Evolutionary conservation across 2,329 filamentous ascomycete genomes (phyloP), one percentile per base, ranked within the genome.

Genomic region (Penicillium sp.): DNA sequence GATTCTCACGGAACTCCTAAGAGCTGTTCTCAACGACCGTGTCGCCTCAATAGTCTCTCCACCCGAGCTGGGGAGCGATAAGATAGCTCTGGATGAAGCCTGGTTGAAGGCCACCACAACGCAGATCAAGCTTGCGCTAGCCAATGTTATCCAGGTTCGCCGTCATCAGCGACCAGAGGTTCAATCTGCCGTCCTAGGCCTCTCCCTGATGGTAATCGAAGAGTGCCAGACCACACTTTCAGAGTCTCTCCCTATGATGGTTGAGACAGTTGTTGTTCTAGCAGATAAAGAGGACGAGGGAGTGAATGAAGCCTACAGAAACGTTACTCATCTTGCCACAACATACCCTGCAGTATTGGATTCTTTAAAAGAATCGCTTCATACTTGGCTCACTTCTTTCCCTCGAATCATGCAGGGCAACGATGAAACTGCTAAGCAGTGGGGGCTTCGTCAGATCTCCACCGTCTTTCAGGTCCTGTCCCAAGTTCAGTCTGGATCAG

Each of bases 81-180:
- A 65, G 43, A 55, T 67, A 26, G 68, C 69, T 37, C 72, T 80
- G 18, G 80, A 80, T 50, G 65, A 69, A 34, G 78, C 81, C 34
- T 99, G 94, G 94, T 77, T 96, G 1, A 87, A 85, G 58, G 91
- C 89, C 8, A 96, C 93, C 2, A 79, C 85, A 2, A 81, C 83
- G 1, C 92, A 97, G 70, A 83, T 97, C 53, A 93, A 92, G 69
- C 81, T 94, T 51, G 92, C 92, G 1, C 77, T 99, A 16, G 84
- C 86, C 5, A 89, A 87, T 37, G 82, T 97, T 18, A 79, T 94
- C 60, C 91, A 88, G 65, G 73, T 97, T 32, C 86, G 89, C 16
- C 84, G 79, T 38, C 87, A 93, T 69, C 83, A 88, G 44, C 84
- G 88, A 34, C 67, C 76, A 4, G 86, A 92, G 50, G 87, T 97